phyloP scores from a whole-genome alignment of 2,329 filamentous ascomycete genomes.

The Ophiostoma pallidulum region DNA sequence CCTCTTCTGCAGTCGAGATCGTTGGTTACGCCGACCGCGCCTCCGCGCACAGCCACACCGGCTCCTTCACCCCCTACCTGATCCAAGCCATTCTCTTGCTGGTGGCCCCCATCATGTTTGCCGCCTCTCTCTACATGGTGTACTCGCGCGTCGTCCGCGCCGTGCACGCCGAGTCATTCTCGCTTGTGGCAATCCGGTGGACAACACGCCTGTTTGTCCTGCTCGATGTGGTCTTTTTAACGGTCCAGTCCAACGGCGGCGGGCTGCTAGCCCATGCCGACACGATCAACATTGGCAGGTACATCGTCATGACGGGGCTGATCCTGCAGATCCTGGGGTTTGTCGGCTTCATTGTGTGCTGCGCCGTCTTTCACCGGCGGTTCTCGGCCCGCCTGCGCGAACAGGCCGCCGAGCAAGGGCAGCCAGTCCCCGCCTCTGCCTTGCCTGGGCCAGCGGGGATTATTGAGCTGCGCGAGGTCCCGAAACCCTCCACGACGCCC shows the following conservation, averaged over 20 bases:
- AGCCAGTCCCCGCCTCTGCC: too few relatives aligned
- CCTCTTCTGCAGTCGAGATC: conserved; percentile 4
- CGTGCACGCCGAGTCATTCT: conserved; percentile 19
- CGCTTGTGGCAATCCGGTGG: conserved; percentile 19
- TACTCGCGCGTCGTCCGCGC: conserved; percentile 29
- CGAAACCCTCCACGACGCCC: too few relatives aligned
- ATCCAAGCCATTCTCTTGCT: conserved; percentile 32
- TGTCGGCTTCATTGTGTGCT: conserved; percentile 38
- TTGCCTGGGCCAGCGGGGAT: too few relatives aligned
- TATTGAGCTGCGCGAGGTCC: too few relatives aligned
- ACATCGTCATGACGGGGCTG: conserved; percentile 43
- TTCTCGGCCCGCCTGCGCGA: conserved; percentile 6
- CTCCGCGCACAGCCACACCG: conserved; percentile 26
- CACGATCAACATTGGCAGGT: conserved; percentile 28
- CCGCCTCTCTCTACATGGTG: conserved; percentile 37
- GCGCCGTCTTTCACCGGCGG: conserved; percentile 33
- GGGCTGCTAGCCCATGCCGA: conserved; percentile 21
- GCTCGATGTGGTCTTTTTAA: conserved; percentile 24
- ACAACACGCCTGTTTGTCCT: conserved; percentile 26
- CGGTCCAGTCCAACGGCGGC: conserved; percentile 23
- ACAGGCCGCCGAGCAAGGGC: too few relatives aligned
- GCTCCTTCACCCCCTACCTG: conserved; percentile 30
- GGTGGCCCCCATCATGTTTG: conserved; percentile 35
- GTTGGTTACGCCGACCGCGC: conserved; percentile 6
- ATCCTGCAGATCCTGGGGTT: conserved; percentile 48